Conservation (phyloP, 805 yeast species). For the Teunomyces pallodes region DNA sequence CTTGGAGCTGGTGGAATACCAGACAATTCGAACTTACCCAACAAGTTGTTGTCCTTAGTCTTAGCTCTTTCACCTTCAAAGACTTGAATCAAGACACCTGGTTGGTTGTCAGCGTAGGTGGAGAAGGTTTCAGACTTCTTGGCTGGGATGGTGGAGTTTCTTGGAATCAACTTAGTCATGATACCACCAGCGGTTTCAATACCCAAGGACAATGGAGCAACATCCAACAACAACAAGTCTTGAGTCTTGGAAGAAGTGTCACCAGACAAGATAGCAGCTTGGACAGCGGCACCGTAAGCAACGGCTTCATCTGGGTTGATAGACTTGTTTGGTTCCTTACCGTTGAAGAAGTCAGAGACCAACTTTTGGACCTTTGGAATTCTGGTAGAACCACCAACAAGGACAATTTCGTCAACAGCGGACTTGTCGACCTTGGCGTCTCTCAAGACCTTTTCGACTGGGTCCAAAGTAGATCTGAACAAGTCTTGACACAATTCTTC, state of each 20-base stretch:
- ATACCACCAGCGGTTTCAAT: slow-evolving; percentile 99
- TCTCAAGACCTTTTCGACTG: slow-evolving; percentile 91
- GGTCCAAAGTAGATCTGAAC: slow-evolving; percentile 91
- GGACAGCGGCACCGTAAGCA: slow-evolving; percentile 99
- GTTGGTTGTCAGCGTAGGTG: slow-evolving; percentile 96
- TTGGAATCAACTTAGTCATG: slow-evolving; percentile 96
- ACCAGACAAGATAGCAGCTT: slow-evolving; percentile 95
- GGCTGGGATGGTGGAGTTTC: slow-evolving; percentile 97
- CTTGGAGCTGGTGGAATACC: slow-evolving; percentile 99
- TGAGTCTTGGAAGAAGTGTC: slow-evolving; percentile 95
- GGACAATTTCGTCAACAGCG: slow-evolving; percentile 84
- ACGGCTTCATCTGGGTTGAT: slow-evolving; percentile 99
- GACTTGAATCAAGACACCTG: slow-evolving; percentile 97
- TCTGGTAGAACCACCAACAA: slow-evolving; percentile 98
- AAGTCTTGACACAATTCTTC: slow-evolving; percentile 94
- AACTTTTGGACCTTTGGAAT: slow-evolving; percentile 95
- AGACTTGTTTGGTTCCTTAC: slow-evolving; percentile 94
- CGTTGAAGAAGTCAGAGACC: slow-evolving; percentile 94
- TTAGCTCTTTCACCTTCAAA: slow-evolving; percentile 98
- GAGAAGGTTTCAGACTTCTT: slow-evolving; percentile 96
- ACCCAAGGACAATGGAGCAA: slow-evolving; percentile 96
- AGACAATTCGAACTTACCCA: slow-evolving; percentile 94
- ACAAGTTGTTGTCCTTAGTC: slow-evolving; percentile 92
- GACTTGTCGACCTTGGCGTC: slow-evolving; percentile 91
- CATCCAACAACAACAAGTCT: slow-evolving; percentile 91